Conservation (phyloP, 306 rosid genomes). For the Castanea crenata region DNA sequence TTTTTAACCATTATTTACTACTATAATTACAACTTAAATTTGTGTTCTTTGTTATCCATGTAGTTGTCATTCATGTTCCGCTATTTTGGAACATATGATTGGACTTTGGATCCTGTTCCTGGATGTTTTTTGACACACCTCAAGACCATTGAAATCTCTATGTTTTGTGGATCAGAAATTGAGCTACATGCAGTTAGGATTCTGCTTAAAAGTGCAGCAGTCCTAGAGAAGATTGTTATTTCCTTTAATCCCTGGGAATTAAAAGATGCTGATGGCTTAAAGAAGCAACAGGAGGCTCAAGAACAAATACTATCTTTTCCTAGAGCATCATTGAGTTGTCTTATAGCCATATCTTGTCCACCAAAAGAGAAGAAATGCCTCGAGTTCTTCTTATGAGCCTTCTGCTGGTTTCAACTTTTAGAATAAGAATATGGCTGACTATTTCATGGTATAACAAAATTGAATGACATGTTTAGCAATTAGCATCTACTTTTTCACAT, state of each 20-base stretch:
- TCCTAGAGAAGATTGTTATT: not conserved
- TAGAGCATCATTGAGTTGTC: not conserved
- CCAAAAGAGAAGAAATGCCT: not conserved
- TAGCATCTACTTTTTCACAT: no score
- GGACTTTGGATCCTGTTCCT: not conserved
- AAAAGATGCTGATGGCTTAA: not conserved
- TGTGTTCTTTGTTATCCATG: not conserved
- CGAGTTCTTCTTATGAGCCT: no score
- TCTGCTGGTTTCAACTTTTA: no score
- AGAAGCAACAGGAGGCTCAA: not conserved
- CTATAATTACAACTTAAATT: not conserved
- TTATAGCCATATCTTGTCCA: not conserved
- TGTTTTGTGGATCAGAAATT: not conserved
- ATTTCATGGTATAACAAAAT: no score
- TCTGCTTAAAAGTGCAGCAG: not conserved
- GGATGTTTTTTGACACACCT: not conserved
- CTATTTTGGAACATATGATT: not conserved
- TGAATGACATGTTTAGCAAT: no score
- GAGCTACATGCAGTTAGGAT: not conserved
- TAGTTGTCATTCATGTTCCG: not conserved
- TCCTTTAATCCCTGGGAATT: not conserved
- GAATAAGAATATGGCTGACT: no score
- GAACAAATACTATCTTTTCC: not conserved
- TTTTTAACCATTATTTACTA: not conserved
- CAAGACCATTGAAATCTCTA: not conserved